Evolutionary conservation across 1,284 basidiomycete species (phyloP).

Genomic region (Microbotryum lychnidis-dioicae): DNA sequence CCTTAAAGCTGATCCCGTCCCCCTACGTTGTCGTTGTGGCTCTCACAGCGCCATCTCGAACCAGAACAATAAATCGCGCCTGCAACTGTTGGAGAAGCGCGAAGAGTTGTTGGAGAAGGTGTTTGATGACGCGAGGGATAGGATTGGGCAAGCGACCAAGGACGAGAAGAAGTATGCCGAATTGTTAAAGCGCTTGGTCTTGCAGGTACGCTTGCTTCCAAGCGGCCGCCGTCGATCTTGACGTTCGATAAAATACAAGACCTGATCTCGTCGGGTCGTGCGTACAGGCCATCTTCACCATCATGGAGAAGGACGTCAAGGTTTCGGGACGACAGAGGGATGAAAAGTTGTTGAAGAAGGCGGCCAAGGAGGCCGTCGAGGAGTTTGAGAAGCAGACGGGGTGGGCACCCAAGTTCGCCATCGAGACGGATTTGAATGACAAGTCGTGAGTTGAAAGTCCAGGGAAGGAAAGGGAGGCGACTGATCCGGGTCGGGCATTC

Average conservation of each 20-base stretch:
- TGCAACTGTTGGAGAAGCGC: conserved; percentile 79
- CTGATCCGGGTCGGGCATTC: background rate
- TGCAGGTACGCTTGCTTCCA: conserved; percentile 53
- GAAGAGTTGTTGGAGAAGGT: conserved; percentile 88
- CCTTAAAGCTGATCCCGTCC: too few relatives aligned
- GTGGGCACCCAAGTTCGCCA: conserved; percentile 53
- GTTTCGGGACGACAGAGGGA: conserved; percentile 60
- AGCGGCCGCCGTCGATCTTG: background rate
- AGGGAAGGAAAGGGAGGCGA: background rate
- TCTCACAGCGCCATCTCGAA: conserved; percentile 80
- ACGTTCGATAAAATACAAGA: background rate
- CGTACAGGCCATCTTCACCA: conserved; percentile 48
- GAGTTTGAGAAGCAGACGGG: conserved; percentile 70
- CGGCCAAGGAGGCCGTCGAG: conserved; percentile 55
- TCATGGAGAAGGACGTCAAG: conserved; percentile 62
- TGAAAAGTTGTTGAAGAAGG: conserved; percentile 50
- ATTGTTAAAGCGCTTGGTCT: conserved; percentile 69
- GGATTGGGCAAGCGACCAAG: conserved; percentile 57
- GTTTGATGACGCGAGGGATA: conserved; percentile 65
- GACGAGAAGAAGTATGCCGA: conserved; percentile 65
- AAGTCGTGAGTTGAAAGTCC: conserved; percentile 52
- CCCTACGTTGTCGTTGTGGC: too few relatives aligned
- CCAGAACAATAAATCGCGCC: conserved; percentile 88
- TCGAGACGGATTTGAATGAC: conserved; percentile 61
- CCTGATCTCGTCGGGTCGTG: background rate